Percentiles rank a stretch among this genome's conserved stretches.
Conservation (phyloP, 2,329 filamentous ascomycete genomes). For the Calonectria montana region DNA sequence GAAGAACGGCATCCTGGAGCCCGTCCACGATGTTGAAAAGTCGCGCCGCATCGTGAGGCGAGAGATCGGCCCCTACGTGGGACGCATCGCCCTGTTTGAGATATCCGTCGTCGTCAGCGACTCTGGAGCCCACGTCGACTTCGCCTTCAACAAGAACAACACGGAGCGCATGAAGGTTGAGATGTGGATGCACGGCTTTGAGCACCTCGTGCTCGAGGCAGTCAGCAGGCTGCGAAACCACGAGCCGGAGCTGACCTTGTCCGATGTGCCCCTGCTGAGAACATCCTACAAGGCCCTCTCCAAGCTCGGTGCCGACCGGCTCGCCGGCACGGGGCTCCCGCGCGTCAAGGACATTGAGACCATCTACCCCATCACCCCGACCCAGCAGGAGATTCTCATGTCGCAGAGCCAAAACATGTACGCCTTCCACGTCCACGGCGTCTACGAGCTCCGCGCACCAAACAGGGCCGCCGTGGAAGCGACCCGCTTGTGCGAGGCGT, state of each 20-base stretch:
- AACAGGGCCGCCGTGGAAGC: slow-evolving; percentile 54
- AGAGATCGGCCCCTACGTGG: slow-evolving; percentile 58
- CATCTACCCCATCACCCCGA: slow-evolving; percentile 59
- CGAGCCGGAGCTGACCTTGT: slow-evolving; percentile 60
- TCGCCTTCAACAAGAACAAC: slow-evolving; percentile 57
- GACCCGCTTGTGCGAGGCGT: slow-evolving; percentile 59
- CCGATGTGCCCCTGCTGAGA: slow-evolving; percentile 61
- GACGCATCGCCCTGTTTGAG: slow-evolving; percentile 63
- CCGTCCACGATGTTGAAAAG: slow-evolving; percentile 54
- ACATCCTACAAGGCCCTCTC: slow-evolving; percentile 59
- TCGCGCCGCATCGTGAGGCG: slow-evolving; percentile 52
- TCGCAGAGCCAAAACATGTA: slow-evolving; percentile 56
- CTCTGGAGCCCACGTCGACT: slow-evolving; percentile 55
- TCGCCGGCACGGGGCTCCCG: slow-evolving; percentile 53
- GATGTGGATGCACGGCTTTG: slow-evolving; percentile 60
- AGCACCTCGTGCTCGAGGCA: slow-evolving; percentile 57
- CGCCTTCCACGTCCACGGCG: slow-evolving; percentile 56
- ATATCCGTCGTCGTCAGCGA: slow-evolving; percentile 60
- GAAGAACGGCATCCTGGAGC: slow-evolving; percentile 61
- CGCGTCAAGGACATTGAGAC: slow-evolving; percentile 60
- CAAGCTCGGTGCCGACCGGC: slow-evolving; percentile 55
- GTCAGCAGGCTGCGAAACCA: slow-evolving; percentile 55
- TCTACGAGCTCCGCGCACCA: slow-evolving; percentile 59
- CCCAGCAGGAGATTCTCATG: slow-evolving; percentile 62
- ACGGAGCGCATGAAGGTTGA: slow-evolving; percentile 56